These are phyloP conservation scores for Mucor velutinosus DNA, from an alignment of 371 early-diverging fungal species.

Conservation along the genomic window DNA sequence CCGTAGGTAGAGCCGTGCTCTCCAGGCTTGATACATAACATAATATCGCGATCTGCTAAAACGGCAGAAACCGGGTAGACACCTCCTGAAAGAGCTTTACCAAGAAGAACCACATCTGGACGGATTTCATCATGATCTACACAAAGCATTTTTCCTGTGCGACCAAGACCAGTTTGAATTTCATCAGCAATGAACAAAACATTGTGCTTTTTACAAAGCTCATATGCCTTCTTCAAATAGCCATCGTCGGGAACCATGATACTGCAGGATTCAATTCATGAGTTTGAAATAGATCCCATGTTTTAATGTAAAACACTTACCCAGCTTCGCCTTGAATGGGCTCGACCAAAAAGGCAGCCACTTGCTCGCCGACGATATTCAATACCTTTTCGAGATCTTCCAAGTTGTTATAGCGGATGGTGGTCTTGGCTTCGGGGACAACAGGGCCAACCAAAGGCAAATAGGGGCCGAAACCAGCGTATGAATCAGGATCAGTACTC, in stretches of 20 bases:
- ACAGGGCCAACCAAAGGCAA: constrained; percentile 85
- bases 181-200: constrained; percentile 97
- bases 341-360: constrained; percentile 95
- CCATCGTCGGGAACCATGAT: constrained; percentile 94
- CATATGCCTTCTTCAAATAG: constrained; percentile 81
- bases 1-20: constrained; percentile 98
- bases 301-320: constrained; percentile 16
- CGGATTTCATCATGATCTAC: constrained; percentile 88
- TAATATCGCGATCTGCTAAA: constrained; percentile 84
- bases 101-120: constrained; percentile 93
- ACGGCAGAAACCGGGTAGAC: constrained; percentile 96
- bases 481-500: constrained; percentile 92
- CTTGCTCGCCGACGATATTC: constrained; percentile 76
- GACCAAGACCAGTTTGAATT: constrained; percentile 96
- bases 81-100: constrained; percentile 95
- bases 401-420: constrained; percentile 82
- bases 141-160: constrained; percentile 95
- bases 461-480: constrained; percentile 91
- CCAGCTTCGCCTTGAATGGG: constrained; percentile 99
- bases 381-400: constrained; percentile 89
- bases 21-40: constrained; percentile 94
- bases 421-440: constrained; percentile 69
- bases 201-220: constrained; percentile 95
- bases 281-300: neutral
- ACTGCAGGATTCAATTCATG: constrained; percentile 21